These are phyloP conservation scores for Saccharomycopsis amapae DNA, from an alignment of 805 yeast genomes.

Conservation along the genomic window DNA sequence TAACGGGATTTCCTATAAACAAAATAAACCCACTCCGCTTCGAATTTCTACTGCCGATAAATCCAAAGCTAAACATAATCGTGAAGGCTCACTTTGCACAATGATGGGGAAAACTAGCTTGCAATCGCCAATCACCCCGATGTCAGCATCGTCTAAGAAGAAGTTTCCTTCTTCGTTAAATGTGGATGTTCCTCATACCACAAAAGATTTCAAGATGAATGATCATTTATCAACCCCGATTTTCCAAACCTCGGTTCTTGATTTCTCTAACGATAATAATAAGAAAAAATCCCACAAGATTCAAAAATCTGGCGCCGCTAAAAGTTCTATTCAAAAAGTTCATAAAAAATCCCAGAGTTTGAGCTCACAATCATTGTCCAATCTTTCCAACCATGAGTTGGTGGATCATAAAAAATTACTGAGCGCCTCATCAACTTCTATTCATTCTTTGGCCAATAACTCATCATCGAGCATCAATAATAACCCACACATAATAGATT, in stretches of 20 bases:
- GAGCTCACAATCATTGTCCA: conserved; percentile 9
- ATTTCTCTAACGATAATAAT: conserved; percentile 7
- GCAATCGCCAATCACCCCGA: conserved; percentile 14
- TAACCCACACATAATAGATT: no score
- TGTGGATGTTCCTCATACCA: conserved; percentile 1
- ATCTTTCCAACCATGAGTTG: conserved; percentile 8
- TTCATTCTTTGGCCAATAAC: no score
- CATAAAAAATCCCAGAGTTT: conserved; percentile 18
- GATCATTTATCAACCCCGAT: conserved; percentile 16
- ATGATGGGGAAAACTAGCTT: conserved; percentile 16
- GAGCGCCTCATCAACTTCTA: no score
- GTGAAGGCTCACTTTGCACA: conserved; percentile 14
- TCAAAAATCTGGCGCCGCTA: conserved; percentile 6
- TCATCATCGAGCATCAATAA: no score
- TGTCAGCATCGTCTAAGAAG: conserved; percentile 1
- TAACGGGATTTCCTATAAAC: no score
- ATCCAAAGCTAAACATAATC: no score
- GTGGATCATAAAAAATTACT: background rate
- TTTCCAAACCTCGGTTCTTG: conserved; percentile 20
- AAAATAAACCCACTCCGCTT: background rate
- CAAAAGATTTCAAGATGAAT: conserved; percentile 8
- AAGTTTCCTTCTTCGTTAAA: conserved; percentile 10
- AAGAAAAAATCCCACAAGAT: conserved; percentile 9
- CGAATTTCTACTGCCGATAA: background rate
- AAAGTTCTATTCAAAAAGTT: conserved; percentile 5